Percentiles rank a stretch among this genome's conserved stretches.
phyloP scores from a whole-genome alignment of 768 basidiomycete genomes.

The Rhizopogon vesiculosus region DNA sequence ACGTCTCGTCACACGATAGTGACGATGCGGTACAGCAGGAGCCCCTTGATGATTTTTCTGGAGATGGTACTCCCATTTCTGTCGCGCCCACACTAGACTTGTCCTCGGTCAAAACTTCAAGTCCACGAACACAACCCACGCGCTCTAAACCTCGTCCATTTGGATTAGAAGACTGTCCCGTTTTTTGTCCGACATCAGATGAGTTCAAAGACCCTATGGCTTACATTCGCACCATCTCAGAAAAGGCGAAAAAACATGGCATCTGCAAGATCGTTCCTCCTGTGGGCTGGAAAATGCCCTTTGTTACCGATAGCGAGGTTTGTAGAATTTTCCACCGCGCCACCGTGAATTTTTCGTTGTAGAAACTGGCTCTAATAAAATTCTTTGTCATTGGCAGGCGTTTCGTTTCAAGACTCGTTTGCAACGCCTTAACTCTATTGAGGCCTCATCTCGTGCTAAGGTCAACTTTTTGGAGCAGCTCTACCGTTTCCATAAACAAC shows the following conservation, averaged over 20 bases:
- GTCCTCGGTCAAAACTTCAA: constrained; percentile 63
- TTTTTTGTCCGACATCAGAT: constrained; percentile 82
- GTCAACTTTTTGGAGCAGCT: constrained; percentile 97
- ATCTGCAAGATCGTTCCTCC: constrained; percentile 98
- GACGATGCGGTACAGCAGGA: constrained; percentile 43
- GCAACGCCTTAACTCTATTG: constrained; percentile 93
- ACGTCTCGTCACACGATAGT: constrained; percentile 49
- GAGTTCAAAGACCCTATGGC: constrained; percentile 94
- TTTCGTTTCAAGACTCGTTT: constrained; percentile 96
- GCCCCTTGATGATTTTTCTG: constrained; percentile 40
- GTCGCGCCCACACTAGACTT: constrained; percentile 63
- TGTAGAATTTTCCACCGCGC: constrained; percentile 21
- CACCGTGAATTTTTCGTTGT: constrained; percentile 20
- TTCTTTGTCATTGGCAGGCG: constrained; percentile 36
- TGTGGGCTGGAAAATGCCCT: constrained; percentile 91
- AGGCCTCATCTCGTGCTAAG: constrained; percentile 94
- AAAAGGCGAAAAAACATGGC: constrained; percentile 69
- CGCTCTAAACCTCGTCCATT: constrained; percentile 62
- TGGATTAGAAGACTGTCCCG: constrained; percentile 84
- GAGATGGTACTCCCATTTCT: constrained; percentile 53
- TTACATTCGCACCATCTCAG: constrained; percentile 81
- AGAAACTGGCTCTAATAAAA: constrained; percentile 13
- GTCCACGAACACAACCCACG: constrained; percentile 38
- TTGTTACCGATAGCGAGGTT: constrained; percentile 92
- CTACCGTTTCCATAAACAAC: constrained; percentile 94